Percentiles rank a stretch among this genome's conserved stretches.
Conservation (phyloP, 352 stramenopile genomes). For the Hyaloperonospora arabidopsidis region DNA sequence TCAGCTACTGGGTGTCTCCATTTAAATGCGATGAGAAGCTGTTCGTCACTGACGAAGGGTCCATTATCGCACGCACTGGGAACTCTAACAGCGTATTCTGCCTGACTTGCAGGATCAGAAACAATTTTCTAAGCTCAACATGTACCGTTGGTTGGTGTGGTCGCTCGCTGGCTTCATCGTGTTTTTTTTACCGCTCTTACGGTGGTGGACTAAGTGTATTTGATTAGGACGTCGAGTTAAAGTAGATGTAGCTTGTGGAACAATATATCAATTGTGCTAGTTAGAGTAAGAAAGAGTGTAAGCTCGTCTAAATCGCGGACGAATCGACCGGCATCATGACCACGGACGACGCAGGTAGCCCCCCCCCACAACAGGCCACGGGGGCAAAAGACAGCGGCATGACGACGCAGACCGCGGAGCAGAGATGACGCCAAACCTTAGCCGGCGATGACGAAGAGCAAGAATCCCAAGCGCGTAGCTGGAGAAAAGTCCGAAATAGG, state of each 20-base stretch:
- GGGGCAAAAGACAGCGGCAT: no score
- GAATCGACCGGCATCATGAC: no score
- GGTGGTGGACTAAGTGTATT: constrained; percentile 72
- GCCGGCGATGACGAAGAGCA: no score
- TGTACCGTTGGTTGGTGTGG: constrained; percentile 82
- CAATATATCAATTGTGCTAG: no score
- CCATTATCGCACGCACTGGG: constrained; percentile 50
- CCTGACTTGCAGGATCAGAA: constrained; percentile 76
- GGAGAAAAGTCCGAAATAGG: no score
- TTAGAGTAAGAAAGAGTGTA: no score
- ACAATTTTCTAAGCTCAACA: constrained; percentile 84
- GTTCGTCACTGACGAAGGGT: constrained; percentile 65
- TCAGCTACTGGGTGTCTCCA: constrained; percentile 61
- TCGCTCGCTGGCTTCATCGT: constrained; percentile 78
- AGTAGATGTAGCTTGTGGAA: constrained; percentile 89
- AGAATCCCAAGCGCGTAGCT: no score
- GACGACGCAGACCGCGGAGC: no score
- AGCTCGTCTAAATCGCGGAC: no score
- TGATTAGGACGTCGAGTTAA: constrained; percentile 86
- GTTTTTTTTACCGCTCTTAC: constrained; percentile 84
- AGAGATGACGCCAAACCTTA: no score
- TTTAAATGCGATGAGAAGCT: constrained; percentile 84
- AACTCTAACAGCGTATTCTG: constrained; percentile 73
- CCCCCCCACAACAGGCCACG: no score
- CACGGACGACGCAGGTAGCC: no score